Conservation (phyloP, 2,329 filamentous ascomycete species). For the Xylaria sp. region DNA sequence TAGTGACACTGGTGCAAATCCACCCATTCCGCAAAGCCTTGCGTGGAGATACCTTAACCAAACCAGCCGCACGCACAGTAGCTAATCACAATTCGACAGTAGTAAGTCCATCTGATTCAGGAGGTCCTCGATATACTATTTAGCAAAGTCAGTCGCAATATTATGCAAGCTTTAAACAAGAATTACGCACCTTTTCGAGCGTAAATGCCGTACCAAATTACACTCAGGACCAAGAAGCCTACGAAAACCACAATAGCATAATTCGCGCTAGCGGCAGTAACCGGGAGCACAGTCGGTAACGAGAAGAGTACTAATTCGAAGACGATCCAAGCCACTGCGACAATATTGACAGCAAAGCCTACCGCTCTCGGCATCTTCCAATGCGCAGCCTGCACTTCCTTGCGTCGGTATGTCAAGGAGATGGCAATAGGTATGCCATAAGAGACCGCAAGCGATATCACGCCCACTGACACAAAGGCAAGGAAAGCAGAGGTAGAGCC, state of each 20-base stretch:
- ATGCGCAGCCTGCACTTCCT: slow-evolving; percentile 53
- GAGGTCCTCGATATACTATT: slow-evolving; percentile 40
- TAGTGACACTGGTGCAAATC: not conserved
- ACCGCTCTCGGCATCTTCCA: slow-evolving; percentile 54
- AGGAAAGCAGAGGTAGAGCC: slow-evolving; percentile 63
- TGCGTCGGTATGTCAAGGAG: slow-evolving; percentile 52
- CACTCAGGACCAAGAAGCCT: slow-evolving; percentile 42
- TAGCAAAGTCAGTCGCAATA: not conserved
- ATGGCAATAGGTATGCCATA: slow-evolving; percentile 63
- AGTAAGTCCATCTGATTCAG: slow-evolving; percentile 40
- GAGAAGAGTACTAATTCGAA: slow-evolving; percentile 61
- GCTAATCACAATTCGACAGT: slow-evolving; percentile 28
- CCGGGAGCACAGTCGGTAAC: slow-evolving; percentile 41
- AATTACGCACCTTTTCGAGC: slow-evolving; percentile 54
- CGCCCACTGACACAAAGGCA: slow-evolving; percentile 59
- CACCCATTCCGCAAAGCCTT: not conserved
- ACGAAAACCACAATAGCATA: slow-evolving; percentile 64
- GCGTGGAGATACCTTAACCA: not conserved
- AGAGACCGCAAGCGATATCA: slow-evolving; percentile 60
- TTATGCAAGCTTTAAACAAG: not conserved
- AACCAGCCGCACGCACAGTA: not conserved
- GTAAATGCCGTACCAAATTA: slow-evolving; percentile 56
- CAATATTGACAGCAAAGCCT: slow-evolving; percentile 51
- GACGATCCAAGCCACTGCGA: slow-evolving; percentile 56
- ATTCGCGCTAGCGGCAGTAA: slow-evolving; percentile 45